Evolutionary conservation across 768 basidiomycete genomes (phyloP), one percentile per base, ranked within the genome.

Genomic region (Porpolomopsis calyptriformis): DNA sequence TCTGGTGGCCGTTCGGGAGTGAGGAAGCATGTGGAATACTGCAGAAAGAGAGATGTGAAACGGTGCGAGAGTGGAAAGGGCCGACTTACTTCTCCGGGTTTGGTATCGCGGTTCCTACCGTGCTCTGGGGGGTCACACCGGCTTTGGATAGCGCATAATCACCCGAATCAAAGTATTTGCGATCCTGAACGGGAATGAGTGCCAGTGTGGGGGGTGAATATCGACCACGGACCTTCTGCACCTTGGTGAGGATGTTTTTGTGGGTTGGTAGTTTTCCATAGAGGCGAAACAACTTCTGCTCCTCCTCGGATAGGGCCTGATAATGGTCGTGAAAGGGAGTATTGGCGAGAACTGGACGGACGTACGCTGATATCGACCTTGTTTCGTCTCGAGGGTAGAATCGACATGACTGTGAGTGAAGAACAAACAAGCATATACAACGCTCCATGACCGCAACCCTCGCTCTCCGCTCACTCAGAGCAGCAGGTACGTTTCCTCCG

Each of bases 141-240:
- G 96, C 96, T 64, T 98, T 97, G 42, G 90, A 91, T 53, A 99
- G 72, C 24, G 93, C 93, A 59, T 98, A 98, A 64, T 99, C 96
- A 48, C 96, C 96, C 46, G 94, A 98, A 67, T 98, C 96, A 64
- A 99, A 99, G 69, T 91, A 99, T 67, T 98, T 98, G 58, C 96
- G 87, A 60, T 99, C 94, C 93, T 97, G 55, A 29, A 43, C 51
- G 42, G 50, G 38, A 46, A 22, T 29, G 43, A 47, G 45, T 51
- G 31, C 46, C 26, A 37, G 46, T n/a, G 23, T 27, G 26, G 33
- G 27, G 43, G 27, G 10, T 23, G 22, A 18, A 37, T 2, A 34
- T 14, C 25, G 34, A 2, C 25, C 22, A 58, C 72, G 41, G 37
- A 88, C 93, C 81, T 90, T 94, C 66, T 92, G 89, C 84, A 96